These are phyloP conservation scores for Neurospora sp. DNA, from an alignment of 495 filamentous ascomycete species.

Conservation along the genomic window DNA sequence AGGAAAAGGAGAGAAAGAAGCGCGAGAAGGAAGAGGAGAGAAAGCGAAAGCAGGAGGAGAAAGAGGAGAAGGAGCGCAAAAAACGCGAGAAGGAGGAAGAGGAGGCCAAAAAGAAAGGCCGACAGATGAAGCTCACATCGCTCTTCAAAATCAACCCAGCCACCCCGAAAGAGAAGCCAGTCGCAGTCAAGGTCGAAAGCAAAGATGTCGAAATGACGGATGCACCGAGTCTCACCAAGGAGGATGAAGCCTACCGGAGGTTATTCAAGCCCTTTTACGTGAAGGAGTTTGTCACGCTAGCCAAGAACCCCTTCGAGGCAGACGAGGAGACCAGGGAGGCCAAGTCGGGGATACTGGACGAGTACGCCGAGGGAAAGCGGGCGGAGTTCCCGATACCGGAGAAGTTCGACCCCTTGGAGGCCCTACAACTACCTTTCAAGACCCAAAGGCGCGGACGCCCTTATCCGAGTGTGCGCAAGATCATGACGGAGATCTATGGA, in stretches of 20 bases:
- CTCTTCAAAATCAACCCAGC: constrained; percentile 44
- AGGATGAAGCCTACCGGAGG: constrained; percentile 54
- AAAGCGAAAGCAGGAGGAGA: constrained; percentile 43
- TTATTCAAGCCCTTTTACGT: constrained; percentile 71
- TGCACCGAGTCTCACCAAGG: constrained; percentile 16
- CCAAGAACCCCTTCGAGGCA: constrained; percentile 37
- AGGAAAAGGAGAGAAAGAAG: constrained; percentile 33
- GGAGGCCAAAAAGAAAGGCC: constrained; percentile 54
- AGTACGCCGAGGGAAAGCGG: constrained; percentile 29
- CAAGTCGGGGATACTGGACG: constrained; percentile 40
- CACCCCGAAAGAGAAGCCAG: constrained; percentile 20
- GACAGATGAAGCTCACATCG: constrained; percentile 37
- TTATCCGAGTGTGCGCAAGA: constrained; percentile 49
- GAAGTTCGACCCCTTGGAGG: constrained; percentile 42
- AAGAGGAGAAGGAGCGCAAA: constrained; percentile 51
- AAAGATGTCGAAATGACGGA: constrained; percentile 7
- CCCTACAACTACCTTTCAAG: constrained; percentile 49
- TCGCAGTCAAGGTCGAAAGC: constrained; percentile 12
- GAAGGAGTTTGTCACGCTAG: constrained; percentile 54
- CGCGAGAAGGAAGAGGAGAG: constrained; percentile 35
- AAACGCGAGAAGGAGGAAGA: constrained; percentile 51
- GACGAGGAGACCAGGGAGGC: constrained; percentile 45
- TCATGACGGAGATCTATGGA: constrained; percentile 40
- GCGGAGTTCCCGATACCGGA: constrained; percentile 16
- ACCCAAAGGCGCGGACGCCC: constrained; percentile 40